These are phyloP conservation scores for Sporothrix pseudoabietina DNA, from an alignment of 2,329 filamentous ascomycete species.

Conservation along the genomic window DNA sequence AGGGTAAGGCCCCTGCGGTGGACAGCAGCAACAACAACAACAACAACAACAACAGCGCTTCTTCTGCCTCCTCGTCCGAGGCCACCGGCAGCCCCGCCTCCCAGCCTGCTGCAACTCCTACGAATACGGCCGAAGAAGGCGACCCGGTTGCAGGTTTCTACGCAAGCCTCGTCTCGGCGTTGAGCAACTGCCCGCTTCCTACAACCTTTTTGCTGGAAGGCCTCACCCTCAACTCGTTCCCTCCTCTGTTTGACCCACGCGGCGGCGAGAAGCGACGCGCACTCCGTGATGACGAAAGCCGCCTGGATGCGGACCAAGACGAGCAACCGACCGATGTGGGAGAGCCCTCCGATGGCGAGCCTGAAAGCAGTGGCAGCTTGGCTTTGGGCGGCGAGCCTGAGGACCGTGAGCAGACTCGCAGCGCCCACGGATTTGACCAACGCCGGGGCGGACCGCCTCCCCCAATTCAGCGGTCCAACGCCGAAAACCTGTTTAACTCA, in stretches of 20 bases:
- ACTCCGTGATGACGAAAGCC: conserved; percentile 71
- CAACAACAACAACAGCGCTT: background rate
- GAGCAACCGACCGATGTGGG: conserved; percentile 48
- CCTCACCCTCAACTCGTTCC: conserved; percentile 49
- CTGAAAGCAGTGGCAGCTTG: conserved; percentile 78
- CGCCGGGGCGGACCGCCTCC: conserved; percentile 71
- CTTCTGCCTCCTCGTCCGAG: background rate
- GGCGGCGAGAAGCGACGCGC: conserved; percentile 80
- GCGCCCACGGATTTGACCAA: conserved; percentile 56
- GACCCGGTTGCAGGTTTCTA: conserved; percentile 39
- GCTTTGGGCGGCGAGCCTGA: conserved; percentile 93
- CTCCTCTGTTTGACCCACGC: conserved; percentile 78
- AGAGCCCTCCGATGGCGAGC: conserved; percentile 68
- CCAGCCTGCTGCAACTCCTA: background rate
- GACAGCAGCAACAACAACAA: background rate
- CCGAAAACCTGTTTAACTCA: conserved; percentile 58
- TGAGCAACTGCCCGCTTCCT: conserved; percentile 45
- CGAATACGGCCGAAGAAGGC: conserved; percentile 31
- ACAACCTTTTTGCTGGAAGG: conserved; percentile 36
- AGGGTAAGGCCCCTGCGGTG: conserved; percentile 28
- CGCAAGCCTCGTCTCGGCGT: conserved; percentile 43
- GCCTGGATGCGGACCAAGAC: conserved; percentile 52
- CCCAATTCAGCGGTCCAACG: conserved; percentile 68
- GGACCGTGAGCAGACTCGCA: conserved; percentile 63
- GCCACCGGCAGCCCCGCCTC: conserved; percentile 5